These are phyloP conservation scores for Cyclostephanos invisitatus DNA, from an alignment of 108 stramenopile genomes.

Conservation along the genomic window DNA sequence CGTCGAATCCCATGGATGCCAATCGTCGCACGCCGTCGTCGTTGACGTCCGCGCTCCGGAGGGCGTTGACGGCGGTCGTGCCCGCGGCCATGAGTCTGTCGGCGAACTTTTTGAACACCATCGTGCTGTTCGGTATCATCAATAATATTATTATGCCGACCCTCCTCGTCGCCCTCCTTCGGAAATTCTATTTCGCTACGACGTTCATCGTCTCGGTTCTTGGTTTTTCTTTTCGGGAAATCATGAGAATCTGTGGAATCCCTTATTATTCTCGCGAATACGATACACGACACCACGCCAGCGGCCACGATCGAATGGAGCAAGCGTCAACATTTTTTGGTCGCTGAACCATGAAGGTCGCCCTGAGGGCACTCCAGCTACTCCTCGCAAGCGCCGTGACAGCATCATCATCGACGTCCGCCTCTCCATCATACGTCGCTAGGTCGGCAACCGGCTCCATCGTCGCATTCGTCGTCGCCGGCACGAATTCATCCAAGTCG, in stretches of 20 bases:
- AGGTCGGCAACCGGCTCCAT: neutral
- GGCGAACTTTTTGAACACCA: slow-evolving; percentile 55
- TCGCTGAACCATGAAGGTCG: slow-evolving; percentile 20
- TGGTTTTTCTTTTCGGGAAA: no score
- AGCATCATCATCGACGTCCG: neutral
- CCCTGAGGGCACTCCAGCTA: slow-evolving; percentile 10
- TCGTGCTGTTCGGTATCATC: neutral
- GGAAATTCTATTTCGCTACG: no score
- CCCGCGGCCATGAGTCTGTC: slow-evolving; percentile 50
- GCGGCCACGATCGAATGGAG: no score
- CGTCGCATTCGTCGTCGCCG: neutral
- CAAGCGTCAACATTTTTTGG: no score
- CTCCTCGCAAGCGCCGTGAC: slow-evolving; percentile 27
- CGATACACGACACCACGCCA: no score
- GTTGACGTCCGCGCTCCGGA: slow-evolving; percentile 16
- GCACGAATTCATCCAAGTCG: slow-evolving; percentile 3
- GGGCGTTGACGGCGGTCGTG: slow-evolving; percentile 28
- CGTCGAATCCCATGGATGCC: slow-evolving; percentile 73
- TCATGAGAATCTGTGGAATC: no score
- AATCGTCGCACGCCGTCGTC: slow-evolving; percentile 48
- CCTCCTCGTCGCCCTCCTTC: no score
- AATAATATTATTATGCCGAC: no score
- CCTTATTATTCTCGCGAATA: no score
- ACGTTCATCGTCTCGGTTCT: no score
- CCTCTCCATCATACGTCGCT: neutral